A percentile compares a stretch with the other conserved stretches of the same genome.
Conservation (phyloP, 805 yeast genomes). For the Cyberlindnera sargentensis region DNA sequence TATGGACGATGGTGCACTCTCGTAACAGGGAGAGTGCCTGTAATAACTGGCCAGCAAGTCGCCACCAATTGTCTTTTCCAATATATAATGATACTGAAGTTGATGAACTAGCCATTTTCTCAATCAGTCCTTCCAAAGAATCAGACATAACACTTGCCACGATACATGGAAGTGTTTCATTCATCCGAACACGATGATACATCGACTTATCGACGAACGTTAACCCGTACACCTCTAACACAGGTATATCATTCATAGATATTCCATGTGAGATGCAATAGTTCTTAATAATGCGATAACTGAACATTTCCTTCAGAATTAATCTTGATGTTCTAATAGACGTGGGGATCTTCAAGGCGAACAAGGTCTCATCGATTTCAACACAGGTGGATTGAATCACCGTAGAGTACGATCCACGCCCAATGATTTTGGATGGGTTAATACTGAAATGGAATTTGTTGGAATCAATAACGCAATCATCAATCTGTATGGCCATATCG, state of each 20-base stretch:
- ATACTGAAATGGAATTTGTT: conserved; percentile 3
- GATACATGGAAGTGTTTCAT: conserved; percentile 16
- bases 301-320: conserved; percentile 17
- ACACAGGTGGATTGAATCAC: conserved; percentile 8
- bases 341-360: conserved; percentile 19
- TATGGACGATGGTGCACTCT: conserved; percentile 31
- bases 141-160: conserved; percentile 6
- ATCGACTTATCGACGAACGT: conserved; percentile 10
- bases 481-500: conserved; percentile 1
- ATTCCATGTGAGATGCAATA: conserved; percentile 5
- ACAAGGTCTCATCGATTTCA: not conserved
- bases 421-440: conserved; percentile 3
- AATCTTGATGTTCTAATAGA: conserved; percentile 6
- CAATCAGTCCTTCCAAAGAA: conserved; percentile 23
- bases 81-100: conserved; percentile 11
- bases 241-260: conserved; percentile 7
- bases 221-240: conserved; percentile 15
- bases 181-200: conserved; percentile 6
- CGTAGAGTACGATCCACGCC: conserved; percentile 18
- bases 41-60: conserved; percentile 23
- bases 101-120: not conserved
- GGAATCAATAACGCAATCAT: conserved; percentile 8
- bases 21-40: conserved; percentile 22
- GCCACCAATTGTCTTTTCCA: conserved; percentile 27
- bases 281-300: conserved; percentile 11